Percentiles rank a stretch among this genome's conserved stretches.
phyloP scores from a whole-genome alignment of 2,329 filamentous ascomycete genomes.

The Microdochium bolleyi region DNA sequence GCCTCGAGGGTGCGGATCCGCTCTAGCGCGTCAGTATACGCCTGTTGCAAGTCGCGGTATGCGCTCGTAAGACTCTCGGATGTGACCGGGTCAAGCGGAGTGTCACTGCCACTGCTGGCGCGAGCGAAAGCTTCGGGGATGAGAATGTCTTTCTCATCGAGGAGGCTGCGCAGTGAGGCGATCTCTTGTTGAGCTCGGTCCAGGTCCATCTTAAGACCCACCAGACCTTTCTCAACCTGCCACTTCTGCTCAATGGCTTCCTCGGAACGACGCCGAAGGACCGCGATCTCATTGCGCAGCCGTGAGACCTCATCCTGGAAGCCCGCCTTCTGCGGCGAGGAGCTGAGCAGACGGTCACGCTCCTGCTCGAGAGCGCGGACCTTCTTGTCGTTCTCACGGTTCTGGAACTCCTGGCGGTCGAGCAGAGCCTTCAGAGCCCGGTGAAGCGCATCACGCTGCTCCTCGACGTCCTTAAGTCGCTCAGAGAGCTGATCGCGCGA shows the following conservation, averaged over 20 bases:
- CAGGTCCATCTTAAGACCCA: slow-evolving; percentile 89
- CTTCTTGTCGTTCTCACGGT: slow-evolving; percentile 74
- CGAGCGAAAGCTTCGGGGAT: slow-evolving; percentile 54
- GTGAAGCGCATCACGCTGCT: slow-evolving; percentile 88
- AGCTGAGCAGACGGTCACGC: slow-evolving; percentile 62
- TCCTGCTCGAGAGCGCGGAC: slow-evolving; percentile 71
- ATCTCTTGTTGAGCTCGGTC: slow-evolving; percentile 95
- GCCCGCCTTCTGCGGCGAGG: slow-evolving; percentile 64
- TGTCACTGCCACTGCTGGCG: slow-evolving; percentile 28
- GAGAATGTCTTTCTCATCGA: slow-evolving; percentile 76
- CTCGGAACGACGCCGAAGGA: slow-evolving; percentile 78
- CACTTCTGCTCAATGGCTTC: slow-evolving; percentile 94
- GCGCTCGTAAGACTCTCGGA: slow-evolving; percentile 67
- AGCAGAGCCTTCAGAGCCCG: slow-evolving; percentile 77
- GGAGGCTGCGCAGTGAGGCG: slow-evolving; percentile 65
- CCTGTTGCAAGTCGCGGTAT: slow-evolving; percentile 67
- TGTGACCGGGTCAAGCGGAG: slow-evolving; percentile 43
- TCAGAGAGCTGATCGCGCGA: slow-evolving; percentile 66
- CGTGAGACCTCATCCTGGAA: slow-evolving; percentile 78
- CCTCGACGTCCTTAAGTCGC: slow-evolving; percentile 83
- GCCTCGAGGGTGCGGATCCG: slow-evolving; percentile 58
- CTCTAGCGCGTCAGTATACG: slow-evolving; percentile 58
- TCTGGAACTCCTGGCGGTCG: slow-evolving; percentile 77
- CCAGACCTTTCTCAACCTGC: slow-evolving; percentile 86
- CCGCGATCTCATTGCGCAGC: slow-evolving; percentile 76